Evolutionary conservation across 345 rosid genomes (phyloP), one percentile per base, ranked within the genome.

Genomic region (Erodium maritimum): DNA sequence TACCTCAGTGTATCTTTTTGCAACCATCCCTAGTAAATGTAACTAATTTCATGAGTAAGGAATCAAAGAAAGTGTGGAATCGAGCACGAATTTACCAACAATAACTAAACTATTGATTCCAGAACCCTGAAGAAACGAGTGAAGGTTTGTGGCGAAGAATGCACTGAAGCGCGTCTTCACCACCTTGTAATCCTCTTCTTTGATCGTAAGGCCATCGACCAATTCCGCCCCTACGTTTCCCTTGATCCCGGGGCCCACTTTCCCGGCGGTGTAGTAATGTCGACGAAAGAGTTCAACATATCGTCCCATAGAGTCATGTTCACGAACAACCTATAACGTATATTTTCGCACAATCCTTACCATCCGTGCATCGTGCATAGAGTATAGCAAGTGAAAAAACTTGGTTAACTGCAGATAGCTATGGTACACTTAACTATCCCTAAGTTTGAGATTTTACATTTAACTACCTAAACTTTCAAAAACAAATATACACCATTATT

Each of bases 141-240:
- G 85, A 42, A 91, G 93, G 69, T 81, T 68, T 42, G 94, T 85
- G 14, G 67, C 72, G n/a, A 88, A 84, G 76, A 86, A 91, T 0
- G 95, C 95, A n/a, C 95, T 83, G 67, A 91, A 88, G 42, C 91
- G 86, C 0, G 82, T 86, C 81, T 88, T 91, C 67, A 84, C 88
- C 62, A 88, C 23, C 77, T 86, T 88, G 64, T 91, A 88, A 52
- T 91, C 97, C 33, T 80, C 86, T 71, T 79, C 86, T 70, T 67
- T 73, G 64, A 86, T 88, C 55, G 48, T 72, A 62, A 88, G 72
- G 37, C 96, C 95, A 67, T 91, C 83, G 3, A 76, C 90, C 50
- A 91, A 73, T 19, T 80, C 77, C 4, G 95, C 83, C 10, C 97
- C 97, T 0, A 11, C 33, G 3, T 69, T 77, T 60, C 87, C 95